Conservation (phyloP, 2,329 filamentous ascomycete genomes). For the Phyllosticta citribraziliensis region DNA sequence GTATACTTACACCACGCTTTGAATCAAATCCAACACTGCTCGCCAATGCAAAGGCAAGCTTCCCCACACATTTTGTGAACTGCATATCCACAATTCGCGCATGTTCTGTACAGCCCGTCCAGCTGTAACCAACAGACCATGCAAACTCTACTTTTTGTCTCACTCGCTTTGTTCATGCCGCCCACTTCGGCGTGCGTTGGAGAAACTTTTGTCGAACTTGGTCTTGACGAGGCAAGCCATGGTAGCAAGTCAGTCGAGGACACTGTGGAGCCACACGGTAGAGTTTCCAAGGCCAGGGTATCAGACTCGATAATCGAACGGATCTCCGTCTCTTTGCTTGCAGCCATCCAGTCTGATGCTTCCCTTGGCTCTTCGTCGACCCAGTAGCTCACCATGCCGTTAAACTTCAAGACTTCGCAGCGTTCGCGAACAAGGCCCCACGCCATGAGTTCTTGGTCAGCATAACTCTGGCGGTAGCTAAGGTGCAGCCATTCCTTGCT, state of each 20-base stretch:
- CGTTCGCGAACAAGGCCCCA: slow-evolving; percentile 47
- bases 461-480: slow-evolving; percentile 48
- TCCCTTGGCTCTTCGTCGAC: slow-evolving; percentile 16
- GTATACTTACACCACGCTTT: neutral
- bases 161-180: neutral
- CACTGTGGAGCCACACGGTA: neutral
- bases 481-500: slow-evolving; percentile 38
- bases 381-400: slow-evolving; percentile 32
- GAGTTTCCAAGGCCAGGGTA: slow-evolving; percentile 9
- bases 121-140: slow-evolving; percentile 30
- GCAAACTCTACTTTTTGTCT: slow-evolving; percentile 16
- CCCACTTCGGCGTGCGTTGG: neutral
- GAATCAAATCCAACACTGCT: neutral
- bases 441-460: slow-evolving; percentile 41
- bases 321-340: slow-evolving; percentile 13
- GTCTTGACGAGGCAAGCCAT: neutral
- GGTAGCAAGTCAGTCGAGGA: neutral
- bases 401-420: slow-evolving; percentile 50
- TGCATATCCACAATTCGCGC: slow-evolving; percentile 26
- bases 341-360: slow-evolving; percentile 20
- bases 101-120: slow-evolving; percentile 25
- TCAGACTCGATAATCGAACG: slow-evolving; percentile 12
- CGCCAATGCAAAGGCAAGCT: neutral
- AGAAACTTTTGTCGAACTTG: slow-evolving; percentile 1
- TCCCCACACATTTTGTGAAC: slow-evolving; percentile 25